These are phyloP conservation scores for Moesziomyces antarcticus DNA, from an alignment of 1,284 basidiomycete genomes.

Conservation along the genomic window DNA sequence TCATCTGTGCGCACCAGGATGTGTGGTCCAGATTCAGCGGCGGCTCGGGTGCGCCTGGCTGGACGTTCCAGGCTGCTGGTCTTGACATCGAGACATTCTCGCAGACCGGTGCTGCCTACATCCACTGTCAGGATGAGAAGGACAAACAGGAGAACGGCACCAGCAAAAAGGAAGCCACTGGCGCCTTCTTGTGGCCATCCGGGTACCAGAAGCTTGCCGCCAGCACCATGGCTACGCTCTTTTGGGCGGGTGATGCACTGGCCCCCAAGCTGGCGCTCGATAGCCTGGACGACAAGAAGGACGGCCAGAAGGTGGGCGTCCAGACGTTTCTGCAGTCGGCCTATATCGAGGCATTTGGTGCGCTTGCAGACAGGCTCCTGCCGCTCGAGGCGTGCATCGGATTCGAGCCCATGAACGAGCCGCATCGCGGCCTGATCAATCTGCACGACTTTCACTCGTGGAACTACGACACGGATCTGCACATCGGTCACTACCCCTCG, in stretches of 20 bases:
- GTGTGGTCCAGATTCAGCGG: slow-evolving; percentile 96
- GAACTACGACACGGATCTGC: slow-evolving; percentile 91
- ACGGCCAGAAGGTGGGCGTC: slow-evolving; percentile 69
- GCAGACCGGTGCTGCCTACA: slow-evolving; percentile 60
- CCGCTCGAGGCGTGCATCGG: slow-evolving; percentile 84
- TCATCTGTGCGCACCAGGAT: slow-evolving; percentile 74
- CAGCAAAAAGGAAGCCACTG: slow-evolving; percentile 47
- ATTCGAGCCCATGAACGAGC: slow-evolving; percentile 93
- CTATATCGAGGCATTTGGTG: slow-evolving; percentile 82
- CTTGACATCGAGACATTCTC: slow-evolving; percentile 50
- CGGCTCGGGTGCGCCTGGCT: slow-evolving; percentile 75
- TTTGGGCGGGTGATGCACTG: slow-evolving; percentile 72
- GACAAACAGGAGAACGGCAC: slow-evolving; percentile 4
- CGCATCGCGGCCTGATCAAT: slow-evolving; percentile 90
- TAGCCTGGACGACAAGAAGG: not conserved
- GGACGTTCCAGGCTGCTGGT: slow-evolving; percentile 71
- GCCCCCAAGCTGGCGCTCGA: slow-evolving; percentile 75
- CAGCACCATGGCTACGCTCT: slow-evolving; percentile 69
- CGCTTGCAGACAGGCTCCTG: slow-evolving; percentile 77
- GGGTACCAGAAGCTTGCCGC: slow-evolving; percentile 66
- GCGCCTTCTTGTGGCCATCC: slow-evolving; percentile 66
- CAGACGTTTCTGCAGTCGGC: slow-evolving; percentile 85
- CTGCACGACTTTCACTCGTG: slow-evolving; percentile 84
- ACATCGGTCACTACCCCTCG: slow-evolving; percentile 77
- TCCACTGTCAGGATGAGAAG: slow-evolving; percentile 52